Evolutionary conservation across 2,329 filamentous ascomycete genomes (phyloP), one percentile per base, ranked within the genome.

Genomic region (Pseudocercospora eumusae): DNA sequence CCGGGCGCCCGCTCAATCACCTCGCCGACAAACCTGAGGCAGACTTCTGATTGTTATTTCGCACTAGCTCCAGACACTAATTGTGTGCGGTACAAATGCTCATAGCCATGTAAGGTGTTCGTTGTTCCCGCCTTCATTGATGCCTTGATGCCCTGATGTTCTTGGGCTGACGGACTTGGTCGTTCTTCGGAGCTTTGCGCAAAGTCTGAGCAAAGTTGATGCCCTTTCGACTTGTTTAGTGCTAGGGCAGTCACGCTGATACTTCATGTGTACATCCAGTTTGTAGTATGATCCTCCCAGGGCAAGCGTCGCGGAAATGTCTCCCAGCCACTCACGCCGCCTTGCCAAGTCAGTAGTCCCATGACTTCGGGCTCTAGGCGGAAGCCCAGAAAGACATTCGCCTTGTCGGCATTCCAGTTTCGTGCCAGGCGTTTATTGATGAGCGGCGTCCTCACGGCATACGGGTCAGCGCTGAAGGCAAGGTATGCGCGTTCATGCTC

Each of bases 401-500:
- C 61, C 33, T 66, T 59, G 33, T 66, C 60, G 27, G 63, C 53
- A 50, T 75, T 66, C 78, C 78, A 81, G 18, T 77, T 76, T n/a
- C 79, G 68, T 18, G 72, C 67, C 31, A 65, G 70, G 33, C 79
- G 74, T 70, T 81, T 81, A 10, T 63, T 65, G n/a, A 65, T 64
- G 27, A 81, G 65, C 0, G 71, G 61, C 23, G 73, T 66, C 1
- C 73, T 69, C 0, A 68, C 71, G 3, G 78, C 79, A 53, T 80
- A 74, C 0, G 74, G 71, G 68, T 81, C 79, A 2, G 71, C 60
- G 15, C 67, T 64, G 73, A 79, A 81, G 3, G 71, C 71, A 7
- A 64, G 65, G 60, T 75, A 77, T 2, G 77, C 79, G 42, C 71
- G 69, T 49, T 69, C 65, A 23, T 72, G 67, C 64, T 81, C 79